Base-by-base conservation (phyloP, 805 yeast genomes). In the Yamadazyma takamatsuzukensis region DNA sequence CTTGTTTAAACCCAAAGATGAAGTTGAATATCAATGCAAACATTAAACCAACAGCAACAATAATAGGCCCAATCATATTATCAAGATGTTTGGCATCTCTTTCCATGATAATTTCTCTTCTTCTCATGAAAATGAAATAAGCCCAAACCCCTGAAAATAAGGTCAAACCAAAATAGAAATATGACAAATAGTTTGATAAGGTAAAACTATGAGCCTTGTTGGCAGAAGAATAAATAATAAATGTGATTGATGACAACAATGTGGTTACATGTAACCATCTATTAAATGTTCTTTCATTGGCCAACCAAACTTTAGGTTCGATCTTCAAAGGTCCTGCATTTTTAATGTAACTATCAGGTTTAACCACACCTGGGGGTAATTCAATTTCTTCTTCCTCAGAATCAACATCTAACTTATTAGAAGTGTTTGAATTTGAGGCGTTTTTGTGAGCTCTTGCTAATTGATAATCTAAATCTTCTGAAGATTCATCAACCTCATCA, bases 301-400 rank as follows among this genome's bases (percentile, higher is more conserved):
- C 98, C 43, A 93, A 71, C 97, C 97, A 93, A 10, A 93, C 98
- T 54, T 93, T 93, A 18, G 97, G 94, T 65, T 93, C 98, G 37
- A 93, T 89, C 60, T 84, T 88, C 35, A 88, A 76, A 1, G 96
- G 93, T 6, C 96, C 96, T 17, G 89, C 80, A 56, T 88, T 88
- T 52, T 89, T 84, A 48, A 90, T 71, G 61, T 84, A 76, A 19
- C 71, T 66, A 16, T 73, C 76, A 34, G 98, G 98, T 52, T 82
- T 84, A 27, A 70, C 68, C 14, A 90, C 97, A 11, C 97, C 97
- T 2, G 83, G 78, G 9, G 98, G 98, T 36, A 90, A 67, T 15
- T 72, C 78, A 29, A 87, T 72, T 54, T 89, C 97, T 40, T 64
- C 70, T 40, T 84, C 96, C 56, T 88, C 96, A 11, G 90, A 82